Base-by-base conservation (phyloP, 176 grass and related monocot genomes). In the Phoenix roebelenii region DNA sequence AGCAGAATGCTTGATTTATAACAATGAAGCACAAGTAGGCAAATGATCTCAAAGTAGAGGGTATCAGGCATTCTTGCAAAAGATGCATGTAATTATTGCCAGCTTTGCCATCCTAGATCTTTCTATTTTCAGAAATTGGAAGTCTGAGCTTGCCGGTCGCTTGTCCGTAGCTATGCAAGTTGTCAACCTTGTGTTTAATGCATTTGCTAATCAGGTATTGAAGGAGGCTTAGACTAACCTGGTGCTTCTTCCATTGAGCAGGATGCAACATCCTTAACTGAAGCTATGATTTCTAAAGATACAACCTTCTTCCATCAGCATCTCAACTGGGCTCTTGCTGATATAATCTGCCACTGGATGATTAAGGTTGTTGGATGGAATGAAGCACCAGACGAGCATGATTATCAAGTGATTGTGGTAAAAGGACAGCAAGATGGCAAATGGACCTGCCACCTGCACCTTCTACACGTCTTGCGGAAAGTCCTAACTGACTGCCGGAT, bases 321-420 rank as follows among this genome's bases (percentile, higher is more conserved):
- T 53, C 44, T 89, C 5, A 68, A 63, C 57, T 57, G 23, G 51
- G 78, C 63, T 54, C 19, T 85, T 0, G 78, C 82, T 17, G 59
- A 81, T 49, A 51, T 85, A 2, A 62, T 89, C 19, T 85, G 22
- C 71, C 71, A 76, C 50, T 82, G 86, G 81, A 85, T 79, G 78
- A 32, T 68, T 30, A 82, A 78, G 19, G 54, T 44, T 26, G 22
- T 66, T 4, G 67, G 58, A 6, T 53, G 71, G 5, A 70, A 55
- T 44, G 51, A 76, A 51, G 59, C 51, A 55, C 12, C 9, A 7
- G 18, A 3, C 12, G 65, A 66, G 53, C 10, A 12, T 26, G 19
- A 55, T 23, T 64, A 30, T 49, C 29, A 59, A 7, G 18, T 23
- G 1, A 59, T 32, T 15, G 1, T 49, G 55, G 24, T 50, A 10